Evolutionary conservation across 2,329 filamentous ascomycete species (phyloP).

Genomic region (Chaetothyriales sp.): DNA sequence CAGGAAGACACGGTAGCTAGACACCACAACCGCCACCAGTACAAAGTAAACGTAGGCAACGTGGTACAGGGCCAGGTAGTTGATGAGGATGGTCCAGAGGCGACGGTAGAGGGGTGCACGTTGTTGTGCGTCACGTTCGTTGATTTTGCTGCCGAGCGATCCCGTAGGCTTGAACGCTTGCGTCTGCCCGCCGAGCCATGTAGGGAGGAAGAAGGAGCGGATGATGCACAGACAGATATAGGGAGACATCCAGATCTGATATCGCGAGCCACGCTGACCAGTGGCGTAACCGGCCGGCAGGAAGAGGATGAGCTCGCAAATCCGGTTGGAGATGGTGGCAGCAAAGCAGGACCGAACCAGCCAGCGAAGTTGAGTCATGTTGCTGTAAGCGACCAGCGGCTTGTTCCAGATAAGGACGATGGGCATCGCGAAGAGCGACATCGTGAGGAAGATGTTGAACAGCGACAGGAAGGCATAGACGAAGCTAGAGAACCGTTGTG

Average conservation of each 20-base stretch:
- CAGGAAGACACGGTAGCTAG: conserved; percentile 39
- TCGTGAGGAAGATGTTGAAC: conserved; percentile 42
- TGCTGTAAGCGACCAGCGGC: conserved; percentile 44
- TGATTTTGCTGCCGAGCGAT: conserved; percentile 41
- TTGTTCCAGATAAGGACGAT: conserved; percentile 45
- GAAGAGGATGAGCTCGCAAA: conserved; percentile 46
- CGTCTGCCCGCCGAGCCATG: conserved; percentile 45
- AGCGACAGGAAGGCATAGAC: conserved; percentile 43
- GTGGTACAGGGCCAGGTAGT: conserved; percentile 45
- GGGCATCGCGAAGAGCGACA: conserved; percentile 46
- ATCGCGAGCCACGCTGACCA: conserved; percentile 42
- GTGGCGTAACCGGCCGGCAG: conserved; percentile 47
- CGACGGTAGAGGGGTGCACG: conserved; percentile 36
- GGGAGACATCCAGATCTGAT: conserved; percentile 50
- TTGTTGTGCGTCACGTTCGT: conserved; percentile 40
- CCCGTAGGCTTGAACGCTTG: conserved; percentile 50
- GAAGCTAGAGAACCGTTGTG: conserved; percentile 47
- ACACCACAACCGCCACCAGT: conserved; percentile 37
- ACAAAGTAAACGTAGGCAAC: conserved; percentile 42
- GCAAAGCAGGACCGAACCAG: conserved; percentile 44
- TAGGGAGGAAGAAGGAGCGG: conserved; percentile 44
- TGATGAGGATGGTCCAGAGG: conserved; percentile 41
- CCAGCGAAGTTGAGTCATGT: conserved; percentile 42
- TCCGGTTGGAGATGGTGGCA: conserved; percentile 37
- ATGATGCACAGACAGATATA: conserved; percentile 47